These are phyloP conservation scores for Fusarium sp. DNA, from an alignment of 2,329 filamentous ascomycete species.

Conservation along the genomic window DNA sequence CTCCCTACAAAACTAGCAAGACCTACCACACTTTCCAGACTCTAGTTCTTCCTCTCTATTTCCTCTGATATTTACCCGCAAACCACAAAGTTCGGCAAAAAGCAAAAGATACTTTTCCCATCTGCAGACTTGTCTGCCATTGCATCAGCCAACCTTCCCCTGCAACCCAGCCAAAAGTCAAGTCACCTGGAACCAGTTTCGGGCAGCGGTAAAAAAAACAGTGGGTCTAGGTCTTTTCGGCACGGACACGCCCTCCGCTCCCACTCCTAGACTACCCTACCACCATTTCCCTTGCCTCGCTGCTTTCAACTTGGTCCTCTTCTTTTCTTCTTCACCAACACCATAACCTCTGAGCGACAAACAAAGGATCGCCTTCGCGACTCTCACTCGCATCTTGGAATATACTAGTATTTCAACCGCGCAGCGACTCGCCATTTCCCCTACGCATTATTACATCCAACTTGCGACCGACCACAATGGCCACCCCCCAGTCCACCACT, in stretches of 20 bases:
- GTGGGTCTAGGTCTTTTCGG: conserved; percentile 24
- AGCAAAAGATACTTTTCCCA: neutral
- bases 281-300: conserved; percentile 4
- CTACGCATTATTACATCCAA: conserved; percentile 13
- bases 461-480: conserved; percentile 57
- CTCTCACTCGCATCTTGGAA: conserved; percentile 17
- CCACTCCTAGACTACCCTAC: conserved; percentile 18
- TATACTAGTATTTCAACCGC: conserved; percentile 26
- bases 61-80: neutral
- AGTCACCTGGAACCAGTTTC: neutral
- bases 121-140: neutral
- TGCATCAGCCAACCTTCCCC: neutral
- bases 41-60: conserved; percentile 9
- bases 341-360: conserved; percentile 18
- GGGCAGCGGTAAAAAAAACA: conserved; percentile 3
- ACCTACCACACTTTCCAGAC: neutral
- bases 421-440: conserved; percentile 14
- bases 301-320: conserved; percentile 9
- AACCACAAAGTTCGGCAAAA: neutral
- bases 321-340: conserved; percentile 23
- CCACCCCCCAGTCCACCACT: conserved; percentile 66
- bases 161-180: conserved; percentile 12
- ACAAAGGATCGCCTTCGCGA: conserved; percentile 4
- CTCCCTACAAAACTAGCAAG: conserved; percentile 31
- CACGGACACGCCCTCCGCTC: conserved; percentile 24